Base-by-base conservation (phyloP, 768 basidiomycete genomes). In the Leccinum incarnatum region DNA sequence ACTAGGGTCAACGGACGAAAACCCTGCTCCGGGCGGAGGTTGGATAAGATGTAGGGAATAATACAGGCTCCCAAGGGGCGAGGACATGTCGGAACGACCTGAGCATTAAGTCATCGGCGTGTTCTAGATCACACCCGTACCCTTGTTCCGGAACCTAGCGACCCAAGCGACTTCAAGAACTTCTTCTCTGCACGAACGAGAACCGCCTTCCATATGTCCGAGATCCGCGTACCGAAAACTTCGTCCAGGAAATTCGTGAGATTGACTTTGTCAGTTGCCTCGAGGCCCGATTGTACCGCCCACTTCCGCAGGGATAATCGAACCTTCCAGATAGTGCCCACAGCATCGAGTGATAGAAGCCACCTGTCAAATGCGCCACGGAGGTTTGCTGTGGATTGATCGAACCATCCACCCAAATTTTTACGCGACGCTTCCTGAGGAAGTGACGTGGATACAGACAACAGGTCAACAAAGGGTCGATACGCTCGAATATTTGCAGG, bases 391-490 rank as follows among this genome's bases (percentile, higher is more conserved):
- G 76, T 72, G 1, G 86, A 83, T 29, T 80, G 77, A 34, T 71
- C 65, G 68, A 91, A 86, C 92, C 93, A 95, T 37, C 77, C 77
- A 5, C 76, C 69, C 12, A 92, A 70, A 55, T 79, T 83, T 17
- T 76, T 69, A 19, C 70, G 62, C 51, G 89, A 74, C 27, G 76
- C 69, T 1, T 71, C 64, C 47, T 76, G 77, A 4, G 81, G 70
- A 23, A 87, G 71, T 3, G 77, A 76, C 19, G 85, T 78, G 3
- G 84, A 82, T 0, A 83, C 70, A 1, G 89, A 85, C 8, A 78
- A 75, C 7, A 87, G 74, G 65, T 94, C 88, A 60, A 96, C 83
- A 70, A 91, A 95, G 10, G 95, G 95, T 65, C 86, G 90, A 72
- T 95, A 97, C 5, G 82, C 80, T 62, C 81, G 82, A 59, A 98